Conservation (phyloP, 2,329 filamentous ascomycete genomes). For the Phaeomoniella chlamydospora region DNA sequence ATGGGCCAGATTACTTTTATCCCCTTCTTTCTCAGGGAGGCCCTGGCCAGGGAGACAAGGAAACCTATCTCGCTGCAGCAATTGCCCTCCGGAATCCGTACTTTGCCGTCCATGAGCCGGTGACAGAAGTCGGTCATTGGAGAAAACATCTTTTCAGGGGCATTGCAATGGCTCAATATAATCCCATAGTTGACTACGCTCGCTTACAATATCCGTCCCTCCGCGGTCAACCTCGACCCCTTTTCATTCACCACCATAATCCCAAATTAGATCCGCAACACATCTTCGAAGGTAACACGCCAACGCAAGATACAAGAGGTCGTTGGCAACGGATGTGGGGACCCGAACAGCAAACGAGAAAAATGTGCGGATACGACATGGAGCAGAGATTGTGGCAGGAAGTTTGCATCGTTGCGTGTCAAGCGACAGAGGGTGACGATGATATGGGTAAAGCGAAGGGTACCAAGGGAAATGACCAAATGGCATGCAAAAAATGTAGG, state of each 20-base stretch:
- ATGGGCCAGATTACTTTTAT: conserved; percentile 37
- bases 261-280: not conserved
- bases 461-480: not conserved
- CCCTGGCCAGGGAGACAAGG: conserved; percentile 32
- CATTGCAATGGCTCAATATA: conserved; percentile 1
- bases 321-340: conserved; percentile 1
- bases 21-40: conserved; percentile 29
- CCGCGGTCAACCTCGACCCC: not conserved
- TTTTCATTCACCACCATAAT: conserved; percentile 1
- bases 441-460: not conserved
- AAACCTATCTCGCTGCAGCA: conserved; percentile 32
- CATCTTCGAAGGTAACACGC: not conserved
- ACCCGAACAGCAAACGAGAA: not conserved
- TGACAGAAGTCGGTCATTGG: conserved; percentile 18
- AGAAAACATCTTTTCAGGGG: not conserved
- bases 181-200: not conserved
- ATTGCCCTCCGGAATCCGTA: conserved; percentile 23
- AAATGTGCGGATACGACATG: not conserved
- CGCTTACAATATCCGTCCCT: not conserved
- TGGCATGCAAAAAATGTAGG: not conserved
- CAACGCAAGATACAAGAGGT: not conserved
- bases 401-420: conserved; percentile 1
- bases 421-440: too few relatives aligned
- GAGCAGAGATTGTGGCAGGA: conserved; percentile 1
- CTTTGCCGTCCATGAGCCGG: conserved; percentile 22